Evolutionary conservation across 768 basidiomycete species (phyloP), one percentile per base, ranked within the genome.

Genomic region (Termitomyces heimii): DNA sequence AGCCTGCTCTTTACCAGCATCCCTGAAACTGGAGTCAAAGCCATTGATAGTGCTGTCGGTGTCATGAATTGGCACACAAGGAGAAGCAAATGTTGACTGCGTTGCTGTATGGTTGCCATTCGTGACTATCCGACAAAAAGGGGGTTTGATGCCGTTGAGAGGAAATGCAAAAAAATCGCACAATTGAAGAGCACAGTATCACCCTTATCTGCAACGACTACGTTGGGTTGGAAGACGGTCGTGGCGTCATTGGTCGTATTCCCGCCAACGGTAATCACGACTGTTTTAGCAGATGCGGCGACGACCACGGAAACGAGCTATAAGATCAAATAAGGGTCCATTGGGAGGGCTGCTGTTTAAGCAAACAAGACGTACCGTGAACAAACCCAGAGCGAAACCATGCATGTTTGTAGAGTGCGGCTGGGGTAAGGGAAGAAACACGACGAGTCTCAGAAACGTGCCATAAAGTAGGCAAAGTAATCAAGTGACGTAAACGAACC

Each of bases 111-210:
- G 81, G 65, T 77, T 81, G 50, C 77, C 80, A 55, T 73, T 62
- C 1, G 78, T 81, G 70, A 84, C 77, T 82, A 59, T n/a, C 45
- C 35, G 32, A 18, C 35, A n/a, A 9, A 29, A 37, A 51, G 45
- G 43, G 22, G 28, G 29, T 40, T 54, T 40, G 20, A 53, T 14
- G 18, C 26, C 9, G 47, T 28, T 22, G 16, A 31, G 32, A 32
- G 29, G 47, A 35, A 26, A 28, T 24, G 8, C 2, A 12, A 16
- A 37, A 51, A 42, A 39, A 37, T 13, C 75, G 57, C 63, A 82
- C 82, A 86, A 62, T 82, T 84, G 75, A 86, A 85, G 37, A 74
- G 31, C 56, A 86, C 77, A 14, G 70, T 69, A 60, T 85, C 83
- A 32, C 80, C 79, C 39, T 72, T 53, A 10, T 65, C 56, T 10